These are phyloP conservation scores for Sporothrix mexicana DNA, from an alignment of 2,329 filamentous ascomycete genomes.

Conservation along the genomic window DNA sequence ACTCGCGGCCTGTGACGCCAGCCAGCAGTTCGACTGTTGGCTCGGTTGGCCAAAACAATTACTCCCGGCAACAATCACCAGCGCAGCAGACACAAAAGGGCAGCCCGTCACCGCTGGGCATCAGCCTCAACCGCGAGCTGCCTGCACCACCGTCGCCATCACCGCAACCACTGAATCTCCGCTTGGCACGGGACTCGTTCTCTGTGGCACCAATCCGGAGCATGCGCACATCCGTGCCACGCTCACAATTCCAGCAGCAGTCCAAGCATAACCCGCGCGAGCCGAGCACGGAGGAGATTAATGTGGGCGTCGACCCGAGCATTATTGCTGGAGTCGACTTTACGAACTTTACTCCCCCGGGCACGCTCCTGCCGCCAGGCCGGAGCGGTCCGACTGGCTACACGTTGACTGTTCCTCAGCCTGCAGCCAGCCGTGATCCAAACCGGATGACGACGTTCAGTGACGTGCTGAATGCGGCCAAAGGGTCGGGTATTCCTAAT, in stretches of 20 bases:
- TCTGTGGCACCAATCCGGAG: constrained; percentile 47
- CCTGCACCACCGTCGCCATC: constrained; percentile 40
- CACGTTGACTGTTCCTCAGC: not conserved
- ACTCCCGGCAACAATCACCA: constrained; percentile 29
- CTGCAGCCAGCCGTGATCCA: constrained; percentile 31
- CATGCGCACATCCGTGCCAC: constrained; percentile 45
- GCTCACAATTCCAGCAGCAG: not conserved
- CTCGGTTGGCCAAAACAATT: constrained; percentile 26
- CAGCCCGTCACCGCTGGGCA: constrained; percentile 21
- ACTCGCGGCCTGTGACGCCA: constrained; percentile 19
- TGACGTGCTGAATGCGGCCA: constrained; percentile 59
- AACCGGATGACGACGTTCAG: constrained; percentile 56
- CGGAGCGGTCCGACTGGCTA: not conserved
- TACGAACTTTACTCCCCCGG: not conserved
- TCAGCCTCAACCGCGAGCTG: not conserved
- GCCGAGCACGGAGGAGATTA: constrained; percentile 57
- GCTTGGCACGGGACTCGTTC: constrained; percentile 25
- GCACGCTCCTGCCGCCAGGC: not conserved
- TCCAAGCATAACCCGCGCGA: constrained; percentile 41
- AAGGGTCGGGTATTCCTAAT: constrained; percentile 51
- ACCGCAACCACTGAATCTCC: constrained; percentile 33
- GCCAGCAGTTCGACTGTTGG: constrained; percentile 21
- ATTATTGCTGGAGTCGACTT: constrained; percentile 44
- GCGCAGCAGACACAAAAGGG: not conserved
- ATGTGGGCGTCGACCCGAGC: constrained; percentile 58